Evolutionary conservation across 768 basidiomycete species (phyloP), one percentile per base, ranked within the genome.

Genomic region (Tylopilus subfusipes): DNA sequence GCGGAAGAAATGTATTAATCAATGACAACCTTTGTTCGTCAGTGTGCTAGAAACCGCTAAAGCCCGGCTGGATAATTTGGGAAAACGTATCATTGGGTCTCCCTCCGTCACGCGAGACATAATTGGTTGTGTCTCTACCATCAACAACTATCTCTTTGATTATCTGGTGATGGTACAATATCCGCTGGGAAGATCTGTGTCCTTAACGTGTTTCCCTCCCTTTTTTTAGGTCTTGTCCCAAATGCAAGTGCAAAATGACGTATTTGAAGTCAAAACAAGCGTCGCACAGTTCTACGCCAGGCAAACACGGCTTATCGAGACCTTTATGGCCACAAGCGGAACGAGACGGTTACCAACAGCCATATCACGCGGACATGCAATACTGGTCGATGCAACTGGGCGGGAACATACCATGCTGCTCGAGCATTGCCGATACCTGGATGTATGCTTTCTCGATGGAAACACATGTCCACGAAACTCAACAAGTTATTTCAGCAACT

Each of bases 131-230:
- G 14, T 50, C 18, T 13, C 30, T 22, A 5, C 9, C 29, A 29
- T 56, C 43, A 45, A 56, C n/a, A 45, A 24, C 9, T 12, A 19
- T n/a, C 34, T 56, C 9, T 42, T 36, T 1, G 22, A 25, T 12
- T 36, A 48, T 71, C 3, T 27, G 53, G 56, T 55, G 24, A 55
- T 6, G 16, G 7, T 8, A 4, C 13, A 33, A 33, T 36, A n/a
- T n/a, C n/a, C n/a, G n/a, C n/a, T n/a, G n/a, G n/a, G n/a, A n/a
- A n/a, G n/a, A n/a, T n/a, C n/a, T n/a, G n/a, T n/a, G n/a, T n/a
- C n/a, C n/a, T n/a, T n/a, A n/a, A n/a, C n/a, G n/a, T n/a, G n/a
- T n/a, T n/a, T n/a, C n/a, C n/a, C n/a, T n/a, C n/a, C n/a, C n/a
- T n/a, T 27, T 30, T n/a, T 18, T 12, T 13, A 55, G 53, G 31